These are phyloP conservation scores for Beta macrorhiza DNA, from an alignment of 179 eudicot species.

Conservation along the genomic window DNA sequence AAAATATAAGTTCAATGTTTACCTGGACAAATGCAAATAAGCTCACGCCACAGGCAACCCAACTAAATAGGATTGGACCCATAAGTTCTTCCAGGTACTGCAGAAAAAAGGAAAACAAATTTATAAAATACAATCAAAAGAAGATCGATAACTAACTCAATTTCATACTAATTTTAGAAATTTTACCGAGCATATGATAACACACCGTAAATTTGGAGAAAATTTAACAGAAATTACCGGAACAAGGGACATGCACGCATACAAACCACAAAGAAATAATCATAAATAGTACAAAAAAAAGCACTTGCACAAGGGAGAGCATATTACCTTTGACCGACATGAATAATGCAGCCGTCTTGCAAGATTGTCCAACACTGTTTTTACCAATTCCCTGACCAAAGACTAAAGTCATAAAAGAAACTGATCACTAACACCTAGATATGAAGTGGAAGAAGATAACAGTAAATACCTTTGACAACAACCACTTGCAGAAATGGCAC, in stretches of 20 bases:
- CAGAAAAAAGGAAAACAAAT: conserved; percentile 15
- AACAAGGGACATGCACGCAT: neutral
- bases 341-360: conserved; percentile 59
- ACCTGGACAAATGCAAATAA: conserved; percentile 86
- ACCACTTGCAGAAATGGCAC: conserved; percentile 74
- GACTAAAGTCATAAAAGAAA: conserved; percentile 15
- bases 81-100: conserved; percentile 92
- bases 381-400: conserved; percentile 68
- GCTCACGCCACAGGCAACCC: conserved; percentile 89
- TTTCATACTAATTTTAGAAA: neutral
- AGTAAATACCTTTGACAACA: conserved; percentile 64
- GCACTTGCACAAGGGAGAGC: neutral
- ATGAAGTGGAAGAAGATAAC: conserved; percentile 15
- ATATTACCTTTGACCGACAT: conserved; percentile 68
- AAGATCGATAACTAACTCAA: neutral
- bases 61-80: conserved; percentile 71
- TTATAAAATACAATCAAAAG: neutral
- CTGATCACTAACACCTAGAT: neutral
- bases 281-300: neutral
- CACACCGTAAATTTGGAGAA: neutral
- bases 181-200: neutral
- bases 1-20: conserved; percentile 15
- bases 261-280: neutral
- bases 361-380: conserved; percentile 70
- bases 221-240: neutral